Percentiles rank a stretch among this genome's conserved stretches.
These are phyloP conservation scores for Musa balbisiana DNA, from an alignment of 202 grass and related monocot genomes.

Conservation along the genomic window DNA sequence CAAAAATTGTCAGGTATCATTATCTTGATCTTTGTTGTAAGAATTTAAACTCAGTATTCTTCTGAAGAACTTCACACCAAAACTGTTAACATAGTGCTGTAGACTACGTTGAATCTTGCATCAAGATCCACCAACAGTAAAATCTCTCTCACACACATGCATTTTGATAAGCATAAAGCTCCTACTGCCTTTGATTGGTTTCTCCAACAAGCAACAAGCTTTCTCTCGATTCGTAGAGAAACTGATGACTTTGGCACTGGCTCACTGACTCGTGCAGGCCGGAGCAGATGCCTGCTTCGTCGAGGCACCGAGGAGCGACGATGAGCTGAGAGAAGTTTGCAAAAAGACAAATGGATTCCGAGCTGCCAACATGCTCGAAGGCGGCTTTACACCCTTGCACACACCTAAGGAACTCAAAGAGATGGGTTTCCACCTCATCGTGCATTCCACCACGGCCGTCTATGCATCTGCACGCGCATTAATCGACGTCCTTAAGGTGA, in stretches of 20 bases:
- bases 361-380: conserved; percentile 44
- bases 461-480: conserved; percentile 33
- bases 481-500: conserved; percentile 28
- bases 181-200: no score
- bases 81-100: no score
- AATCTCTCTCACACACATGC: no score
- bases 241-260: background rate
- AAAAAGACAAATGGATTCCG: conserved; percentile 25
- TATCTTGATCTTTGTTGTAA: no score
- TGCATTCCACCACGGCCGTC: conserved; percentile 36
- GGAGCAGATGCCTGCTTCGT: conserved; percentile 43
- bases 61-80: no score
- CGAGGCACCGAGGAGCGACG: conserved; percentile 36
- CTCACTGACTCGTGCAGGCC: conserved; percentile 7
- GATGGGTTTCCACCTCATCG: conserved; percentile 39
- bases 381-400: conserved; percentile 37
- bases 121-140: no score
- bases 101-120: no score
- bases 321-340: conserved; percentile 32
- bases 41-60: no score
- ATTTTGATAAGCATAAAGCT: no score
- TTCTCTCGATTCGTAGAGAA: background rate
- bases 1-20: no score
- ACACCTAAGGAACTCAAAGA: conserved; percentile 35
- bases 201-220: background rate